These are phyloP conservation scores for Bryum argenteum DNA, from an alignment of 225 moss, liverwort and hornwort species.

Conservation along the genomic window DNA sequence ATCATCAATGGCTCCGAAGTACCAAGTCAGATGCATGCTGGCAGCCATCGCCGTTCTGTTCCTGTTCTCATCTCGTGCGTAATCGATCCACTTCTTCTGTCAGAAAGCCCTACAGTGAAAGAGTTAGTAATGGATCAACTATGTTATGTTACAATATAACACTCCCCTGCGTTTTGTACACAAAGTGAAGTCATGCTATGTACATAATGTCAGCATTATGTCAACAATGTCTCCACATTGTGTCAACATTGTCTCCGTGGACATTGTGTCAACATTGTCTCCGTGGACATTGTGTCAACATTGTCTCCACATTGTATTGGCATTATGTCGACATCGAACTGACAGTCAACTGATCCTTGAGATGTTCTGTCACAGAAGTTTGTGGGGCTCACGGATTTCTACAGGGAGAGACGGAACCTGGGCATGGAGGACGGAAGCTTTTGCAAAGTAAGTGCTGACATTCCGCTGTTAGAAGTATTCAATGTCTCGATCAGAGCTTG, in stretches of 20 bases:
- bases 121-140: no score
- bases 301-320: no score
- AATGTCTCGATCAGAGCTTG: no score
- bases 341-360: neutral
- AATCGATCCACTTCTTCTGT: neutral
- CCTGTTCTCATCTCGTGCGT: slow-evolving; percentile 16
- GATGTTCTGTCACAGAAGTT: slow-evolving; percentile 24
- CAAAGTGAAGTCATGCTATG: no score
- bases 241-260: no score
- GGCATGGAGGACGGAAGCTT: slow-evolving; percentile 13
- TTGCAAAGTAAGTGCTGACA: slow-evolving; percentile 26
- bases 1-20: neutral
- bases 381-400: slow-evolving; percentile 10
- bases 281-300: no score
- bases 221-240: no score
- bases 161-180: no score
- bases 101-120: neutral
- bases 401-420: neutral
- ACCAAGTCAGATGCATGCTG: slow-evolving; percentile 19
- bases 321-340: no score
- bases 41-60: slow-evolving; percentile 12
- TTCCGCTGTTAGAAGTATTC: neutral
- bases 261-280: no score
- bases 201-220: no score
- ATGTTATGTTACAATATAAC: no score